Conservation (phyloP, 2,329 filamentous ascomycete genomes). For the Alternaria gaisen region DNA sequence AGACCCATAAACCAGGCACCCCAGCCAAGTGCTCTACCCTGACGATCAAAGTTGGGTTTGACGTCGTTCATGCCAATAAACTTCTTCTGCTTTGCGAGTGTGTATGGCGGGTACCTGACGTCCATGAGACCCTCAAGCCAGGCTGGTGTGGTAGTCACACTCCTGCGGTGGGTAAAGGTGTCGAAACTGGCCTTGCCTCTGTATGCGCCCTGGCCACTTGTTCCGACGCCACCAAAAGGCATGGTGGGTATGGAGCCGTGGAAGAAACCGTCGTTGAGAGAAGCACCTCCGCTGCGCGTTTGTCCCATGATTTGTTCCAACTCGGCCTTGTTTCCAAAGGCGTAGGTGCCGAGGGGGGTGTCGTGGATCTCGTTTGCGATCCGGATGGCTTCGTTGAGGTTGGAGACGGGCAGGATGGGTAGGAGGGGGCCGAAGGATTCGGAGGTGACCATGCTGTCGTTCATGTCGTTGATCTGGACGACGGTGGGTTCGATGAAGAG, state of each 20-base stretch:
- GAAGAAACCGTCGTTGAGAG: conserved; percentile 68
- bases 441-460: conserved; percentile 80
- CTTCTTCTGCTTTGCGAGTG: conserved; percentile 62
- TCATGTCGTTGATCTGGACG: conserved; percentile 78
- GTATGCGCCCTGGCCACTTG: conserved; percentile 79
- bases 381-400: conserved; percentile 84
- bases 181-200: conserved; percentile 79
- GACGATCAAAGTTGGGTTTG: conserved; percentile 68
- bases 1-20: conserved; percentile 44
- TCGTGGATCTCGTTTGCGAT: conserved; percentile 82
- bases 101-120: conserved; percentile 72
- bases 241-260: conserved; percentile 75
- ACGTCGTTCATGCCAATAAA: conserved; percentile 60
- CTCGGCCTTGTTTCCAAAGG: conserved; percentile 84
- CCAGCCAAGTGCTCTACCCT: conserved; percentile 55
- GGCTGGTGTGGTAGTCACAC: conserved; percentile 67
- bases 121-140: conserved; percentile 75
- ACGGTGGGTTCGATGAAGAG: conserved; percentile 91
- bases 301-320: conserved; percentile 68
- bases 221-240: conserved; percentile 84
- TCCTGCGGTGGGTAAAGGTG: conserved; percentile 69
- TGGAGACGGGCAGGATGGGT: conserved; percentile 78
- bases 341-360: conserved; percentile 84
- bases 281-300: conserved; percentile 62
- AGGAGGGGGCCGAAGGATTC: conserved; percentile 96